These are phyloP conservation scores for Penicillium arizonense DNA, from an alignment of 495 filamentous ascomycete genomes.

Conservation along the genomic window DNA sequence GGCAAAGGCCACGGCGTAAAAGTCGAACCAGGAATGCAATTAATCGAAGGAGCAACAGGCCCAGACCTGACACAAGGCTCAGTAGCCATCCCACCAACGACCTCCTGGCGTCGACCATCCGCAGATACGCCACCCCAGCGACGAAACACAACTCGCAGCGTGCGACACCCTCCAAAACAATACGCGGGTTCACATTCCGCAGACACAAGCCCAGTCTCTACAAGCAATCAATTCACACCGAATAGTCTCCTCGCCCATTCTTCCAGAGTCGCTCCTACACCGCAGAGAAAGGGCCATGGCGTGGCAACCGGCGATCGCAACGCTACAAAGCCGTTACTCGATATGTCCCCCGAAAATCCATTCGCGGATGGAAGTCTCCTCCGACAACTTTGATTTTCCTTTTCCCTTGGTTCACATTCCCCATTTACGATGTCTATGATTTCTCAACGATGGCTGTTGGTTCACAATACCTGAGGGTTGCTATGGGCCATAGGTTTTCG, in stretches of 20 bases:
- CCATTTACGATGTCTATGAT: background rate
- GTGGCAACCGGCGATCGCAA: slow-evolving; percentile 51
- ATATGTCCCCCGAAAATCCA: slow-evolving; percentile 47
- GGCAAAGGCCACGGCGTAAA: slow-evolving; percentile 71
- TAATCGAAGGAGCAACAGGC: slow-evolving; percentile 67
- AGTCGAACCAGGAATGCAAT: slow-evolving; percentile 55
- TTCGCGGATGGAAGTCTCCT: slow-evolving; percentile 59
- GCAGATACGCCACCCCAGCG: slow-evolving; percentile 18
- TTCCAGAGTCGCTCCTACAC: slow-evolving; percentile 11
- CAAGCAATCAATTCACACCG: slow-evolving; percentile 30
- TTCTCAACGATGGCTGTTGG: background rate
- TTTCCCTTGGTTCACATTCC: background rate
- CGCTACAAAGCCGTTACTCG: slow-evolving; percentile 55
- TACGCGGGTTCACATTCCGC: slow-evolving; percentile 11
- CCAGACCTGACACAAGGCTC: slow-evolving; percentile 40
- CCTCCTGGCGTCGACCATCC: slow-evolving; percentile 49
- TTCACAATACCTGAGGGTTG: too few relatives aligned
- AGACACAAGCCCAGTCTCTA: slow-evolving; percentile 20
- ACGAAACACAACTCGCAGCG: slow-evolving; percentile 33
- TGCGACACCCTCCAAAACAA: slow-evolving; percentile 16
- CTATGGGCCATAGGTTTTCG: too few relatives aligned
- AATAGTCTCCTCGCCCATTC: slow-evolving; percentile 36
- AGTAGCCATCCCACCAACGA: slow-evolving; percentile 50
- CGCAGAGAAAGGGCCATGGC: slow-evolving; percentile 46
- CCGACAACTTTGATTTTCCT: slow-evolving; percentile 20